These are phyloP conservation scores for Fusarium buxicola DNA, from an alignment of 2,329 filamentous ascomycete genomes.

Conservation along the genomic window DNA sequence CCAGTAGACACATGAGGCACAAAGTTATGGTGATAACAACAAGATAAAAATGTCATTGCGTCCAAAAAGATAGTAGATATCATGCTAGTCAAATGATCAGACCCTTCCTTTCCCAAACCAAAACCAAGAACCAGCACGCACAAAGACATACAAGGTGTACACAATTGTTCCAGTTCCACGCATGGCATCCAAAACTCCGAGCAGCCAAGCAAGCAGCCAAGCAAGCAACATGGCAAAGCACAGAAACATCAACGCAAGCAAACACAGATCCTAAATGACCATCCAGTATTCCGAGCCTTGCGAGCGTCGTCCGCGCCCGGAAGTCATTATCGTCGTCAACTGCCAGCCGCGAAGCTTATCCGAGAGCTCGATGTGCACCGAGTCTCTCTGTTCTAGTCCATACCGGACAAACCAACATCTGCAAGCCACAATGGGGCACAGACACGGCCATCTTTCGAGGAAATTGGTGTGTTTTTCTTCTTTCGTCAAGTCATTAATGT, in stretches of 20 bases:
- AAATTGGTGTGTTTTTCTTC: slow-evolving; percentile 33
- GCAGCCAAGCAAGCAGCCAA: slow-evolving; percentile 39
- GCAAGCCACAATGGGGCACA: slow-evolving; percentile 23
- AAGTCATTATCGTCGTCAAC: slow-evolving; percentile 49
- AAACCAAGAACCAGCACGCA: slow-evolving; percentile 15
- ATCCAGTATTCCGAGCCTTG: slow-evolving; percentile 41
- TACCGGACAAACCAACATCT: slow-evolving; percentile 28
- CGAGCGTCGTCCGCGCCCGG: slow-evolving; percentile 38
- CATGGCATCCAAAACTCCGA: slow-evolving; percentile 47
- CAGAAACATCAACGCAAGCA: slow-evolving; percentile 31
- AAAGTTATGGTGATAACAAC: not conserved
- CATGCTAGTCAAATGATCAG: slow-evolving; percentile 28
- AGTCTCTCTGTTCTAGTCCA: slow-evolving; percentile 44
- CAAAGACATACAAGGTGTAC: slow-evolving; percentile 18
- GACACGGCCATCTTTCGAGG: slow-evolving; percentile 29
- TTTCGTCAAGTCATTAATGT: slow-evolving; percentile 47
- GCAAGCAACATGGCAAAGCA: slow-evolving; percentile 22
- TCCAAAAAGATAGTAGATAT: slow-evolving; percentile 31
- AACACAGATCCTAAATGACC: slow-evolving; percentile 37
- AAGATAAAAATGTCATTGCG: slow-evolving; percentile 22
- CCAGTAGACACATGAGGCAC: slow-evolving; percentile 1
- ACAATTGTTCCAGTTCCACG: slow-evolving; percentile 30
- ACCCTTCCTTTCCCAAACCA: slow-evolving; percentile 23
- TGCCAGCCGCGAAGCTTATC: slow-evolving; percentile 48
- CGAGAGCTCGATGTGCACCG: slow-evolving; percentile 28